phyloP scores from a whole-genome alignment of 768 basidiomycete genomes.

The Lanmaoa rubissima region DNA sequence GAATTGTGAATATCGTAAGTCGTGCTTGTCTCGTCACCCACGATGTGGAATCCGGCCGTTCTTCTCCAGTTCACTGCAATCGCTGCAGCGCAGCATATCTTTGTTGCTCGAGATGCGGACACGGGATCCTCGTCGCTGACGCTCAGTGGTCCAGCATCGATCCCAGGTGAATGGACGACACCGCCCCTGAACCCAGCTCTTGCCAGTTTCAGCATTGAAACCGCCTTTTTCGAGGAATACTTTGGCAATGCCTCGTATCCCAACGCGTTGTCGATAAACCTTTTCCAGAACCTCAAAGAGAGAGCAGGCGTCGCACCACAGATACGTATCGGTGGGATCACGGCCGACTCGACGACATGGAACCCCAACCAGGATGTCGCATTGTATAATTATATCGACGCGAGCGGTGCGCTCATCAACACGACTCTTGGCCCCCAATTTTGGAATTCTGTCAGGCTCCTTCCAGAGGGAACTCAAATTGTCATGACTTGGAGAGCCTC shows the following conservation, averaged over 20 bases:
- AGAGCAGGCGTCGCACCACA: conserved; percentile 46
- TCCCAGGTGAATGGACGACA: conserved; percentile 44
- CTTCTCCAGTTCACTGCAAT: conserved; percentile 1
- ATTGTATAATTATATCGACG: conserved; percentile 42
- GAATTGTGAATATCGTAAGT: not conserved
- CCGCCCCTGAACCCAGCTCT: conserved; percentile 42
- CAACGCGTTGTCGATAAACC: conserved; percentile 41
- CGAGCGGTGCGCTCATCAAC: conserved; percentile 43
- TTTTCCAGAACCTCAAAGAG: conserved; percentile 45
- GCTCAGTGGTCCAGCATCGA: conserved; percentile 40
- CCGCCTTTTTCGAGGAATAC: conserved; percentile 51
- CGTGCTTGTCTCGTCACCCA: not conserved
- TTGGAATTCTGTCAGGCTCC: conserved; percentile 43
- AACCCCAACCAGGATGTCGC: conserved; percentile 35
- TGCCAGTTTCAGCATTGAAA: conserved; percentile 55
- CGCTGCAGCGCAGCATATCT: conserved; percentile 9
- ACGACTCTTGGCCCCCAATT: conserved; percentile 52
- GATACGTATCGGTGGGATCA: conserved; percentile 53
- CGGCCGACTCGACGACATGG: conserved; percentile 54
- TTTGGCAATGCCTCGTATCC: conserved; percentile 45
- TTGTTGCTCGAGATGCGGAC: conserved; percentile 3
- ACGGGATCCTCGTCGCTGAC: conserved; percentile 24
- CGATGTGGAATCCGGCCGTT: conserved; percentile 7
- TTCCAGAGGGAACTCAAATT: conserved; percentile 48
- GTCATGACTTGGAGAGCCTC: conserved; percentile 45